phyloP scores from a whole-genome alignment of 257 asterid species.

The Coffea canephora region DNA sequence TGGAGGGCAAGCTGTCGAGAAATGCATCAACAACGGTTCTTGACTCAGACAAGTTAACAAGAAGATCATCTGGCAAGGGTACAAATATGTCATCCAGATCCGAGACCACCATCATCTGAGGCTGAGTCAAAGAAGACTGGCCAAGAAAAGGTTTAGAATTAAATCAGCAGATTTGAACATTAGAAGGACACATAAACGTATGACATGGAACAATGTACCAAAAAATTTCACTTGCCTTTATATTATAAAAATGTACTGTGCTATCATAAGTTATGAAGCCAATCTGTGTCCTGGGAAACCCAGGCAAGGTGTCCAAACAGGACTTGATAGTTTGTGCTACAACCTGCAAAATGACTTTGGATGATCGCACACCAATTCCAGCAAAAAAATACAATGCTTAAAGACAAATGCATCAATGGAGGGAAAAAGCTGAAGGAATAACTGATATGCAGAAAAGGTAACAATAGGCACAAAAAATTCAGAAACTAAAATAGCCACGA shows the following conservation, averaged over 20 bases:
- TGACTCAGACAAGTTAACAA: conserved; percentile 95
- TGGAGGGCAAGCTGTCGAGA: conserved; percentile 89
- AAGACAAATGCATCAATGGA: not conserved
- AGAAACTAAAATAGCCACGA: not conserved
- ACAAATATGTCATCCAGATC: conserved; percentile 33
- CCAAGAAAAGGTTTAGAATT: conserved; percentile 35
- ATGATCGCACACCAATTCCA: not conserved
- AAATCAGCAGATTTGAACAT: conserved; percentile 7
- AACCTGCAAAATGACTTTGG: conserved; percentile 50
- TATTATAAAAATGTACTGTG: conserved; percentile 87
- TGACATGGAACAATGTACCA: not conserved
- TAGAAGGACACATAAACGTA: not conserved
- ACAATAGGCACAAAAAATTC: not conserved
- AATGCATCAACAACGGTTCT: conserved; percentile 89
- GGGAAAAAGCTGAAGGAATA: not conserved
- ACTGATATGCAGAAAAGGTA: not conserved
- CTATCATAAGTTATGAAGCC: conserved; percentile 97
- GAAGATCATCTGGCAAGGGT: conserved; percentile 79
- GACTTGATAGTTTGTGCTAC: conserved; percentile 86
- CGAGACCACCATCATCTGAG: conserved; percentile 35
- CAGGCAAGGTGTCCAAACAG: conserved; percentile 87
- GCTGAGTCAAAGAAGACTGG: conserved; percentile 34
- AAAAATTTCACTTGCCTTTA: conserved; percentile 60
- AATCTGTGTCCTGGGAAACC: conserved; percentile 87
- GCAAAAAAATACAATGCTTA: not conserved